Evolutionary conservation across 345 rosid genomes (phyloP), one percentile per base, ranked within the genome.

Genomic region (Salix koriyanagi): DNA sequence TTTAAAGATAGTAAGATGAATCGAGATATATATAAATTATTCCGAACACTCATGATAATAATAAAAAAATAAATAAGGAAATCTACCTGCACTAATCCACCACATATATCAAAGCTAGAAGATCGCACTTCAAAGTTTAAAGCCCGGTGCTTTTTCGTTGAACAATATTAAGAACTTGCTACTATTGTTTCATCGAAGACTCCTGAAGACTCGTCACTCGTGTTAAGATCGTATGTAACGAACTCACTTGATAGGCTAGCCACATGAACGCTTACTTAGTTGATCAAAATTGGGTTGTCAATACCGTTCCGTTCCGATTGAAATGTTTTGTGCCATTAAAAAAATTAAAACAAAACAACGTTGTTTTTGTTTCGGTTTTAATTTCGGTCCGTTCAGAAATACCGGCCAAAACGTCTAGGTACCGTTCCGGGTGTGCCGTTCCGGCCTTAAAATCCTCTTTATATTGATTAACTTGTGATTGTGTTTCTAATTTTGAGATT

Each of bases 1-100:
- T 0, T 34, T 0, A 34, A 5, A 0, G 1, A 0, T 34, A 0
- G 0, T 34, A 0, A 34, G 0, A 34, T 34, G 5, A 34, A 5
- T 34, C 0, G 5, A 0, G 0, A 34, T 34, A 4, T 32, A 4
- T 0, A 4, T 0, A 4, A 32, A 32, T 0, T 3, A 0, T 2
- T 0, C 4, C 4, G 32, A 4, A 32, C 4, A 32, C 0, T 3
- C 0, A 3, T 32, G 3, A 2, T 32, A 32, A 32, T 32, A 34
- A 34, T 3, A 4, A 34, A 34, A 41, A 48, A 44, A 21, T 10
- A 10, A 32, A 18, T 42, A 21, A 60, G 39, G 60, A 44, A 2
- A 37, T 39, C 2, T 19, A 54, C 46, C 34, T 60, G 6, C 21
- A 25, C 42, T 60, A 7, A 16, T 46, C 76, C 21, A 26, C 5